Evolutionary conservation across 2,329 filamentous ascomycete species (phyloP).

Genomic region (Botrytis tulipae): DNA sequence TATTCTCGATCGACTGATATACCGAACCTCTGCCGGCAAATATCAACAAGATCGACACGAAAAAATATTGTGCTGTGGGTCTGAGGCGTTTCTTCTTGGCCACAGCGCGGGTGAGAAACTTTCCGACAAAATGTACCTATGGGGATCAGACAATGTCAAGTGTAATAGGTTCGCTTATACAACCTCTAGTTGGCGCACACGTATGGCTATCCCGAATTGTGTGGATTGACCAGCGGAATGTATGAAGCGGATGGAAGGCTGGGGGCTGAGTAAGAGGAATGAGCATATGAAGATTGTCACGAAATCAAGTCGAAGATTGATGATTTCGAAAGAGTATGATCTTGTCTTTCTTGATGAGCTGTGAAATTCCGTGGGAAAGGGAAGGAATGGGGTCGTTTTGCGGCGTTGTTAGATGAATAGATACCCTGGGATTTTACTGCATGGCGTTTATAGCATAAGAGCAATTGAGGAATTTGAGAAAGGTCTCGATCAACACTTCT

Average conservation of each 20-base stretch:
- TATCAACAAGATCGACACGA: neutral
- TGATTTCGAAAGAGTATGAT: neutral
- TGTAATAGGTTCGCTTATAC: neutral
- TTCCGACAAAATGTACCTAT: neutral
- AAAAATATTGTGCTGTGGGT: neutral
- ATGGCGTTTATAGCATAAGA: neutral
- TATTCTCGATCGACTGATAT: neutral
- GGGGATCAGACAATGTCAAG: neutral
- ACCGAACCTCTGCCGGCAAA: neutral
- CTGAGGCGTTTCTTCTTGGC: neutral
- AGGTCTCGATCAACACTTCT: neutral
- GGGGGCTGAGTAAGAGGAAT: no score
- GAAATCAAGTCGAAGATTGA: neutral
- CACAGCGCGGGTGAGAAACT: neutral
- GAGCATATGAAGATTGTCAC: neutral
- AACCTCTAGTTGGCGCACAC: neutral
- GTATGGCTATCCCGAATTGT: neutral
- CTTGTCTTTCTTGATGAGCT: neutral
- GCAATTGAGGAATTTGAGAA: neutral
- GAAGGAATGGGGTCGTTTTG: neutral
- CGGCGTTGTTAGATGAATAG: neutral
- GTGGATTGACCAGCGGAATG: neutral
- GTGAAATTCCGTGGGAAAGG: neutral
- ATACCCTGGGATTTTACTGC: neutral
- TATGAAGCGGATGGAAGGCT: neutral